Evolutionary conservation across 306 rosid species (phyloP).

Genomic region (Quercus cerris): DNA sequence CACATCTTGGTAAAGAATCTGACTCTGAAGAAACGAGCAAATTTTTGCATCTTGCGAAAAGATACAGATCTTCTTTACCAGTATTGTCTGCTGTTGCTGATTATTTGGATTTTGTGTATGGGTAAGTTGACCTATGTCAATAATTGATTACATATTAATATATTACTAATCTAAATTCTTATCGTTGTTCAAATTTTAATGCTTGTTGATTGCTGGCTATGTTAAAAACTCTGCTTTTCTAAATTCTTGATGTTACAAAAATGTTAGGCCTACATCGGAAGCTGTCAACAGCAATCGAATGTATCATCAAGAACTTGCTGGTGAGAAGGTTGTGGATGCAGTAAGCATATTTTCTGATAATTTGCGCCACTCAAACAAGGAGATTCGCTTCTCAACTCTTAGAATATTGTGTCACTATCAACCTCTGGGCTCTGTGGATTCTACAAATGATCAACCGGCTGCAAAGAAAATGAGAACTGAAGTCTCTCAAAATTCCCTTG

Average conservation of each 20-base stretch:
- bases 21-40: constrained; percentile 41
- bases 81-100: constrained; percentile 77
- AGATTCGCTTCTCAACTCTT: constrained; percentile 66
- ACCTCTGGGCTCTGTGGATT: constrained; percentile 32
- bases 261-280: constrained; percentile 50
- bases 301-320: constrained; percentile 50
- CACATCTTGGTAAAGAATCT: constrained; percentile 18
- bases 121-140: constrained; percentile 45
- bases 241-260: constrained; percentile 19
- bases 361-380: constrained; percentile 62
- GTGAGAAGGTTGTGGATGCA: constrained; percentile 36
- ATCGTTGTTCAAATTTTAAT: constrained; percentile 8
- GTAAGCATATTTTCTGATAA: constrained; percentile 57
- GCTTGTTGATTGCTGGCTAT: not conserved
- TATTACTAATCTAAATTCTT: not conserved
- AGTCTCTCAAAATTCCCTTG: constrained; percentile 27
- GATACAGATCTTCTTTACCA: constrained; percentile 56
- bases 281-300: constrained; percentile 29
- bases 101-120: constrained; percentile 60
- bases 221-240: constrained; percentile 3
- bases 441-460: constrained; percentile 43
- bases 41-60: constrained; percentile 57
- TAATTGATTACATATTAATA: constrained; percentile 3
- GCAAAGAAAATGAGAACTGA: constrained; percentile 55
- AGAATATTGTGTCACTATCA: constrained; percentile 64